Base-by-base conservation (phyloP, 2,329 filamentous ascomycete species). In the Microdochium nivale region DNA sequence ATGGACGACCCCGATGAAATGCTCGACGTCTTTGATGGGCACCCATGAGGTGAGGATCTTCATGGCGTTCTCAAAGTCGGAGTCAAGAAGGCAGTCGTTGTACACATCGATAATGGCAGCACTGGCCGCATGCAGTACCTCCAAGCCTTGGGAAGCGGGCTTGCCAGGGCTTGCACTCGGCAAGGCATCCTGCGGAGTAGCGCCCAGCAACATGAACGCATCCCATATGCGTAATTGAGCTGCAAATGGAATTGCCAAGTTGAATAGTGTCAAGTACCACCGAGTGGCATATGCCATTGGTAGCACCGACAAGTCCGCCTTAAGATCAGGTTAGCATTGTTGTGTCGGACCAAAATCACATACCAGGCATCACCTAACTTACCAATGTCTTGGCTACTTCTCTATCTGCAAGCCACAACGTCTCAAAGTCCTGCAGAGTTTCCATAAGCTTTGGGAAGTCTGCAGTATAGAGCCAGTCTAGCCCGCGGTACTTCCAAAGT, bases 251-350 rank as follows among this genome's bases (percentile, higher is more conserved):
- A 99, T 88, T 16, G 90, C 95, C 63, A 97, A 87, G 69, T 97
- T 97, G 78, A 99, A 99, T 9, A 99, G 76, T 2, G 94, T 99
- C 49, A 99, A 77, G 65, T 99, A 99, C 94, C 94, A 99, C 50
- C 91, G 80, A 3, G 92, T 97, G 30, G 91, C 94, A 65, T 96
- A 99, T n/a, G 91, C 86, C 2, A 90, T 96, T 19, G 89, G 83
- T 43, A 89, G 83, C 59, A 99, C 94, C 55, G 79, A 78, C 27
- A 96, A 78, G 55, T 91, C 86, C 48, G 78, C 79, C 86, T 90
- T 57, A 44, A 5, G 9, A 24, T 7, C 19, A 51, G 40, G 33
- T 55, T 53, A 57, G 55, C 49, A 24, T 21, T 14, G 25, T 14
- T 40, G 24, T 21, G 19, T 10, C 25, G 27, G 23, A 30, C n/a